phyloP scores from a whole-genome alignment of 2,329 filamentous ascomycete species.

The Stagonosporopsis chrysanthemi region DNA sequence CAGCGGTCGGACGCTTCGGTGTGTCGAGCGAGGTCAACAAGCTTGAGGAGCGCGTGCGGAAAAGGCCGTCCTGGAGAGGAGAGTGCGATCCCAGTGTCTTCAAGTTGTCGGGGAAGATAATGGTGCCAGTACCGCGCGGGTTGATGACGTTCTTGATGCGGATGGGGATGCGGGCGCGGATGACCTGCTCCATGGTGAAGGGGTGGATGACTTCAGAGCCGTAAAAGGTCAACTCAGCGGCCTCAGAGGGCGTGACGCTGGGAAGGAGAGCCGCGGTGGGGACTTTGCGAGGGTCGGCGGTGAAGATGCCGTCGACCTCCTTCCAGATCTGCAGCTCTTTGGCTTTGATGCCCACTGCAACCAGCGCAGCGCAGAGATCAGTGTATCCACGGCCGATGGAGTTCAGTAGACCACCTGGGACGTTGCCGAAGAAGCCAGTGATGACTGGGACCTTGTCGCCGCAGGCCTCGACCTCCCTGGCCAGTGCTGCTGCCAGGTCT shows the following conservation, averaged over 20 bases:
- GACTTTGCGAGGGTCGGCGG: slow-evolving; percentile 83
- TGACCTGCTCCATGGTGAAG: slow-evolving; percentile 95
- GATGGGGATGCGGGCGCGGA: slow-evolving; percentile 79
- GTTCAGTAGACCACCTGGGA: slow-evolving; percentile 88
- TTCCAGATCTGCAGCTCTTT: slow-evolving; percentile 97
- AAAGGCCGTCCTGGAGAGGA: slow-evolving; percentile 66
- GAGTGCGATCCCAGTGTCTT: slow-evolving; percentile 61
- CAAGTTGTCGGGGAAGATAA: slow-evolving; percentile 79
- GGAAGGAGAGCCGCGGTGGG: slow-evolving; percentile 90
- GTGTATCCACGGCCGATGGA: slow-evolving; percentile 96
- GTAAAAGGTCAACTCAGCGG: slow-evolving; percentile 84
- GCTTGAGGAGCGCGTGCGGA: slow-evolving; percentile 57
- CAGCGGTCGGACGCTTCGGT: slow-evolving; percentile 65
- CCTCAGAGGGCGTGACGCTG: slow-evolving; percentile 91
- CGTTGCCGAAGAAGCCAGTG: slow-evolving; percentile 93
- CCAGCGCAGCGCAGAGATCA: slow-evolving; percentile 90
- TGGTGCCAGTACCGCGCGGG: slow-evolving; percentile 77
- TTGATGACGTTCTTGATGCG: slow-evolving; percentile 95
- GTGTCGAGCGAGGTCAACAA: slow-evolving; percentile 56
- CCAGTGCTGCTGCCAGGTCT: slow-evolving; percentile 52
- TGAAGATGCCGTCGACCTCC: slow-evolving; percentile 96
- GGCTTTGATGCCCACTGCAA: slow-evolving; percentile 86
- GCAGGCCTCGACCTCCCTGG: slow-evolving; percentile 52
- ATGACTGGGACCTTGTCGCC: slow-evolving; percentile 58
- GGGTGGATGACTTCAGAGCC: slow-evolving; percentile 94